Percentiles rank a stretch among this genome's conserved stretches.
These are phyloP conservation scores for Lizanozyma gosingica DNA, from an alignment of 1,139 yeast species.

Conservation along the genomic window DNA sequence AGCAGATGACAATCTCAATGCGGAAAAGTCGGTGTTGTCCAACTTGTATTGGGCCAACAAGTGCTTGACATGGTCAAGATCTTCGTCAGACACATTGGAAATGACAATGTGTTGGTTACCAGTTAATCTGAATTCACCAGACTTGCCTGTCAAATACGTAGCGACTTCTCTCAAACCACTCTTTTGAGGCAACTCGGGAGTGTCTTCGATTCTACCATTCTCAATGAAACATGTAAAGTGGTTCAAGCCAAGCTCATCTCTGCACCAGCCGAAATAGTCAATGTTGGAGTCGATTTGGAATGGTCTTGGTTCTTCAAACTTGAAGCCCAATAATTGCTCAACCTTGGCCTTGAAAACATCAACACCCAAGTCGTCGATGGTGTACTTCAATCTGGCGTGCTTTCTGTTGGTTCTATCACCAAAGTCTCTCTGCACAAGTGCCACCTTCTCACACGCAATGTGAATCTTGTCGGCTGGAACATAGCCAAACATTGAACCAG, in stretches of 20 bases:
- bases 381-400: slow-evolving; percentile 96
- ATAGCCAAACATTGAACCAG: slow-evolving; percentile 82
- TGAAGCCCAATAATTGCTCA: slow-evolving; percentile 74
- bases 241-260: slow-evolving; percentile 78
- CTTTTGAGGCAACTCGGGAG: slow-evolving; percentile 84
- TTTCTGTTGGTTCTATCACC: slow-evolving; percentile 97
- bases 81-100: slow-evolving; percentile 63
- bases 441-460: slow-evolving; percentile 79
- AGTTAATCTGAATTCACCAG: slow-evolving; percentile 87
- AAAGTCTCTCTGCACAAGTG: slow-evolving; percentile 89
- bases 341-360: slow-evolving; percentile 72
- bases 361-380: slow-evolving; percentile 85
- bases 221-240: slow-evolving; percentile 94
- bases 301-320: slow-evolving; percentile 60
- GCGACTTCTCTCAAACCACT: slow-evolving; percentile 80
- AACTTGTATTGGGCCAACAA: slow-evolving; percentile 67
- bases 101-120: slow-evolving; percentile 91
- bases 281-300: slow-evolving; percentile 80
- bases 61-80: slow-evolving; percentile 52
- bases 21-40: slow-evolving; percentile 78
- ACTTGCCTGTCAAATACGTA: slow-evolving; percentile 41
- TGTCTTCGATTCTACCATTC: slow-evolving; percentile 94
- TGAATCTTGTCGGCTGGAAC: slow-evolving; percentile 60
- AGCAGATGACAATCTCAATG: slow-evolving; percentile 80
- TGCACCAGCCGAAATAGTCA: slow-evolving; percentile 91